Percentiles rank a stretch among this genome's conserved stretches.
Evolutionary conservation across 2,329 filamentous ascomycete species (phyloP).

Genomic region (Colletotrichum falcatum): DNA sequence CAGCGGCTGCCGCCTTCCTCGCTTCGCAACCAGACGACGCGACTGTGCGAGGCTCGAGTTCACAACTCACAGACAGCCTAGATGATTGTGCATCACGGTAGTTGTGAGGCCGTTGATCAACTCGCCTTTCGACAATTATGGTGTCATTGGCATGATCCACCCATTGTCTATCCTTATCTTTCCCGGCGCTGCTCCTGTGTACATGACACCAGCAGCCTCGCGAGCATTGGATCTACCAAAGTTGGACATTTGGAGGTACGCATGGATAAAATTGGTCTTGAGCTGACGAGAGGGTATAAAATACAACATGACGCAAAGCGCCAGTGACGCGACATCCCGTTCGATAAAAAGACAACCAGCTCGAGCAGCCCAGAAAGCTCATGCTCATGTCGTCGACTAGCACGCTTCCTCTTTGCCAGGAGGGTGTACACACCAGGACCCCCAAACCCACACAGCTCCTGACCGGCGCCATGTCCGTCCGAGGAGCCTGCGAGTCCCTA

Average conservation of each 20-base stretch:
- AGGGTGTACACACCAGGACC: conserved; percentile 23
- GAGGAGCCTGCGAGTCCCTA: neutral
- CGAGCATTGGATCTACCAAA: neutral
- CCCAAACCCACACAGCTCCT: conserved; percentile 19
- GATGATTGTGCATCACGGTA: no score
- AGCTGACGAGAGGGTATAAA: neutral
- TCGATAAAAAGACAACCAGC: neutral
- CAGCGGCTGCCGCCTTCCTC: neutral
- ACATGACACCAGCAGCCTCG: neutral
- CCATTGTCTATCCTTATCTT: neutral
- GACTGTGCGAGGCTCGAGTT: no score
- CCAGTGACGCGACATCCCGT: neutral
- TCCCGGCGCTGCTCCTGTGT: neutral
- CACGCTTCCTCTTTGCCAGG: neutral
- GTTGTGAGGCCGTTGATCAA: no score
- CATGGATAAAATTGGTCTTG: neutral
- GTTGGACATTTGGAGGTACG: neutral
- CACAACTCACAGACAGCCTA: no score
- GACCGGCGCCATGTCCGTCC: neutral
- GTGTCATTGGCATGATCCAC: no score
- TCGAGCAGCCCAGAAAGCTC: no score
- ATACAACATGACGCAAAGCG: neutral
- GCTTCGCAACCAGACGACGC: no score
- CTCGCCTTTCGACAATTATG: no score
- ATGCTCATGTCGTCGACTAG: no score